Percentiles rank a stretch among this genome's conserved stretches.
These are phyloP conservation scores for Elsinoe necatrix DNA, from an alignment of 2,329 filamentous ascomycete species.

Conservation along the genomic window DNA sequence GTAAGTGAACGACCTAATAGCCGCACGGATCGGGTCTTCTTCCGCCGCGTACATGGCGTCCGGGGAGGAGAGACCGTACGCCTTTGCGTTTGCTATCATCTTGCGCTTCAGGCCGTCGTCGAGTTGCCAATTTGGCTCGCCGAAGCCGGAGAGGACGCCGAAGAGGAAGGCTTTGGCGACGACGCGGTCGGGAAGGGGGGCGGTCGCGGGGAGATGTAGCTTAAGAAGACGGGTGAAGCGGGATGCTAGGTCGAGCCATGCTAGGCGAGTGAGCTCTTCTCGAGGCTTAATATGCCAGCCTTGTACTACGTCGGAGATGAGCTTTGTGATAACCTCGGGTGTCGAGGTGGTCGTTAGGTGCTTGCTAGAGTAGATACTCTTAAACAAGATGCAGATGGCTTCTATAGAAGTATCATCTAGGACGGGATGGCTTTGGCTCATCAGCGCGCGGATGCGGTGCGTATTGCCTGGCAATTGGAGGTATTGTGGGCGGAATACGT, in stretches of 20 bases:
- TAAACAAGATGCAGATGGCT: not conserved
- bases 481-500: constrained; percentile 1
- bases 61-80: not conserved
- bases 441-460: not conserved
- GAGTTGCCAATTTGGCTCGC: not conserved
- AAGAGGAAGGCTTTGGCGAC: constrained; percentile 1
- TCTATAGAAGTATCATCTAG: not conserved
- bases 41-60: not conserved
- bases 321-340: not conserved
- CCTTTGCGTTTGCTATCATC: not conserved
- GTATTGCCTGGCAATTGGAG: not conserved
- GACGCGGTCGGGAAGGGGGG: not conserved
- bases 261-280: not conserved
- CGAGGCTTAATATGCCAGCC: not conserved
- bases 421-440: not conserved
- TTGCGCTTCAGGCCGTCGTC: not conserved
- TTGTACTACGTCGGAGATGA: not conserved
- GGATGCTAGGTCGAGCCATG: not conserved
- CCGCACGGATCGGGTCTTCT: no score
- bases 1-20: no score
- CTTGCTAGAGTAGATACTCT: not conserved
- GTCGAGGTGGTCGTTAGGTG: not conserved
- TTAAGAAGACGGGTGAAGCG: no score
- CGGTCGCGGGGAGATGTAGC: no score
- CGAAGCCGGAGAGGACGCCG: constrained; percentile 3